Base-by-base conservation (phyloP, 768 basidiomycete genomes). In the Tremella mesenterica region DNA sequence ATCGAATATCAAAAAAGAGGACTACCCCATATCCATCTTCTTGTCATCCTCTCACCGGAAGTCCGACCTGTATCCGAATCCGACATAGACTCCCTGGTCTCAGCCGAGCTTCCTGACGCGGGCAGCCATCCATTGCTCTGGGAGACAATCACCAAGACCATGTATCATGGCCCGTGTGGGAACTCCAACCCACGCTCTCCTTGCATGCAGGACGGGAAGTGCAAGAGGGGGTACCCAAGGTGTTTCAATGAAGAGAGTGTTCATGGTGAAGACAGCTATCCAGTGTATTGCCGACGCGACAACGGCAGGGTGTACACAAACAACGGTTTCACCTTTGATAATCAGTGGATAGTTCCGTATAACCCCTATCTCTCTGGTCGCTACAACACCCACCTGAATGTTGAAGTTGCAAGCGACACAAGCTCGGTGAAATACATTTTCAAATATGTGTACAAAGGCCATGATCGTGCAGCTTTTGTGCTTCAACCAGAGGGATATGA, bases 1-100 rank as follows among this genome's bases (percentile, higher is more conserved):
- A 80, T 81, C 48, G 79, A 83, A 56, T 82, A 81, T 58, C 81
- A 82, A 60, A 82, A 82, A 53, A 61, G 77, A 0, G 79, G 79
- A 0, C 75, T 83, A 0, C 80, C 80, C 23, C 80, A 82, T 56
- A 76, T 77, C 58, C 81, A 83, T 61, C 54, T 77, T 9, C 57
- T 82, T 1, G 65, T 82, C 36, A 77, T 78, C 52, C 60, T 81
- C 4, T 4, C 16, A 16, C 4, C 18, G 14, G 20, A 21, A 16
- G 4, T n/a, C n/a, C 20, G 5, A 45, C 44, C 44, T 6, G 5
- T 23, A 16, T 4, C 44, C 44, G 5, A 14, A 8, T 14, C 4
- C 8, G 20, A 45, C 44, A 23, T 45, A 4, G 20, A 45, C n/a
- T 28, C 18, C 4, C 21, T 45, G 7, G 20, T 23, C 26, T 45